Percentiles rank a stretch among this genome's conserved stretches.
phyloP scores from a whole-genome alignment of 2,329 filamentous ascomycete genomes.

The Microsporum canis region DNA sequence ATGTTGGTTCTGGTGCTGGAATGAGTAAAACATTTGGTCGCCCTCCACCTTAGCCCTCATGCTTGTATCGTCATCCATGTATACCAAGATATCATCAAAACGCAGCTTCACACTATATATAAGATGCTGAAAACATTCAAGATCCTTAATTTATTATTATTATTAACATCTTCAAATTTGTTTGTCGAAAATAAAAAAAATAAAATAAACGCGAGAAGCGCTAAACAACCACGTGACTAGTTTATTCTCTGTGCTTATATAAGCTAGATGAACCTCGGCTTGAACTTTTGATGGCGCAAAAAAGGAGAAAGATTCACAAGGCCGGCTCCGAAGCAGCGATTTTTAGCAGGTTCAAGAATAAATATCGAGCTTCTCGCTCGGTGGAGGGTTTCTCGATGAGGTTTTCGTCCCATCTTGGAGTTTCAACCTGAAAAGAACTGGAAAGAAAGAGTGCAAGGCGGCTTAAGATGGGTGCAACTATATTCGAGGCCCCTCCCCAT shows the following conservation, averaged over 20 bases:
- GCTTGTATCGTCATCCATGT: too few species aligned
- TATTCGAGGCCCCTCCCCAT: slow-evolving; percentile 63
- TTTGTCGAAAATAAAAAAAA: background rate
- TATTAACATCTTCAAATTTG: background rate
- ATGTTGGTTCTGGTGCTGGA: background rate
- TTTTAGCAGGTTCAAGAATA: background rate
- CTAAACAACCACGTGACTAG: background rate
- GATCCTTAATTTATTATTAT: too few species aligned
- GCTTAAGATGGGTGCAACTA: slow-evolving; percentile 37
- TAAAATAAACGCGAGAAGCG: background rate
- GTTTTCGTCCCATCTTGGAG: background rate
- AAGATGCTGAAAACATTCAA: background rate
- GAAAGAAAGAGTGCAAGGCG: background rate
- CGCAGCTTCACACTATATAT: background rate
- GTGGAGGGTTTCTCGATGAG: background rate
- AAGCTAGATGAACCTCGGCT: background rate
- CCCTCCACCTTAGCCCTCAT: too few species aligned
- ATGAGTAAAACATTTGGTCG: too few species aligned
- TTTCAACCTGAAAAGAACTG: background rate
- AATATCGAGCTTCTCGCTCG: background rate
- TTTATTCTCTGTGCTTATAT: background rate
- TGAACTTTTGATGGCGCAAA: background rate
- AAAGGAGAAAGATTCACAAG: background rate
- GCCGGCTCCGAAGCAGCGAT: background rate
- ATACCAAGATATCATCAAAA: too few species aligned